Evolutionary conservation across 2,329 filamentous ascomycete species (phyloP).

Genomic region (Colletotrichum higginsianum): DNA sequence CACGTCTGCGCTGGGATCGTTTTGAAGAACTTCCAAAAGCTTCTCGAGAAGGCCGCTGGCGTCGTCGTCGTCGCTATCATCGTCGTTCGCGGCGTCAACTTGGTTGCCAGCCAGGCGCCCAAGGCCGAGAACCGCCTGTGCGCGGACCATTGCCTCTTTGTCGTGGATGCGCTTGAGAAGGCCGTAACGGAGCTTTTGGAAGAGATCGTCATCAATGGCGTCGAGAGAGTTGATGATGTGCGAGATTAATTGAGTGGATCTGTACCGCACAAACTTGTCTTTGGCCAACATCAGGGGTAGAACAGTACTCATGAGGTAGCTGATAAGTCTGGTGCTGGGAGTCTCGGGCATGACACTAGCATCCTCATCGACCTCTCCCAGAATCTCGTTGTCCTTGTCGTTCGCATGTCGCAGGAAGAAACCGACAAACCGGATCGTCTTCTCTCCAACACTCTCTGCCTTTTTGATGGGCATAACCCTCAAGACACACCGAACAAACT

Average conservation of each 20-base stretch:
- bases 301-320: constrained; percentile 79
- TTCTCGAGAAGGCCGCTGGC: constrained; percentile 83
- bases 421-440: constrained; percentile 88
- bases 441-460: constrained; percentile 89
- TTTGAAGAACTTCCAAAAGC: constrained; percentile 89
- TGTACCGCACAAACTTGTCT: constrained; percentile 92
- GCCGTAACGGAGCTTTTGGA: constrained; percentile 83
- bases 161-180: constrained; percentile 90
- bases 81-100: constrained; percentile 79
- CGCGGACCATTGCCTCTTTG: constrained; percentile 92
- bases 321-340: constrained; percentile 84
- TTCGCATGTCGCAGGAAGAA: constrained; percentile 83
- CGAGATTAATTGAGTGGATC: constrained; percentile 89
- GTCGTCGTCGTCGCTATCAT: constrained; percentile 76
- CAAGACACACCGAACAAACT: constrained; percentile 86
- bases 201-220: constrained; percentile 92
- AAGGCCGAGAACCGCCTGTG: constrained; percentile 93
- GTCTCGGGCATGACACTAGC: constrained; percentile 83
- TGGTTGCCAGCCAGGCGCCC: constrained; percentile 86
- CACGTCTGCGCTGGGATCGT: constrained; percentile 95
- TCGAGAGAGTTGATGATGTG: constrained; percentile 95
- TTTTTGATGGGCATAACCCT: constrained; percentile 91
- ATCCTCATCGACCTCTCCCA: constrained; percentile 76
- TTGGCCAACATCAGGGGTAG: constrained; percentile 86
- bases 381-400: constrained; percentile 79